Percentiles rank a stretch among this genome's conserved stretches.
These are phyloP conservation scores for Lecanoromycetidae sp. DNA, from an alignment of 2,329 filamentous ascomycete species.

Conservation along the genomic window DNA sequence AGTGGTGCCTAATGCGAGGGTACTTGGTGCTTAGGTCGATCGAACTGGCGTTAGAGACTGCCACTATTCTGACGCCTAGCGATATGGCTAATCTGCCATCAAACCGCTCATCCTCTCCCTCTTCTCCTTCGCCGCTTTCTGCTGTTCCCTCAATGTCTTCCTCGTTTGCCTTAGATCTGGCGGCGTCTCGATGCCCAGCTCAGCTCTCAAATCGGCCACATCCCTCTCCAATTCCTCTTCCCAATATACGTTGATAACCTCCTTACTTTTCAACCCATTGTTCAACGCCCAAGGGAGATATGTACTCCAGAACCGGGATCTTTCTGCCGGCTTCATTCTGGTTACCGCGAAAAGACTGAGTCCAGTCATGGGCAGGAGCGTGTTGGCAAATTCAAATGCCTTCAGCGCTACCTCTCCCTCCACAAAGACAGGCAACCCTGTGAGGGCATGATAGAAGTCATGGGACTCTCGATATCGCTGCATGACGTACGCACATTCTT, in stretches of 20 bases:
- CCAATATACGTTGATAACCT: constrained; percentile 96
- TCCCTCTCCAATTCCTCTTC: constrained; percentile 83
- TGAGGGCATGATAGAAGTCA: constrained; percentile 94
- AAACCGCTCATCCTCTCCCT: background rate
- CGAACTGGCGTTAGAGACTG: too few relatives aligned
- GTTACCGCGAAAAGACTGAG: constrained; percentile 64
- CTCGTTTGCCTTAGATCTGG: constrained; percentile 73
- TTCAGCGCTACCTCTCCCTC: constrained; percentile 97
- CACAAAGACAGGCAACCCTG: constrained; percentile 77
- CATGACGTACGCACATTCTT: constrained; percentile 96
- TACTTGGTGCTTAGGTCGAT: too few relatives aligned
- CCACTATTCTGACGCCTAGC: too few relatives aligned
- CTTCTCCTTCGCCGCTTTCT: constrained; percentile 48
- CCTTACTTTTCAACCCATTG: constrained; percentile 64
- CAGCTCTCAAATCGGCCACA: constrained; percentile 58
- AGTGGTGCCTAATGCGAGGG: too few relatives aligned
- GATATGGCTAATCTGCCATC: background rate
- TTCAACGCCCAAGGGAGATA: constrained; percentile 85
- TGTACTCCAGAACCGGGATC: constrained; percentile 54
- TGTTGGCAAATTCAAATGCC: constrained; percentile 94
- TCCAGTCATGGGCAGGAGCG: constrained; percentile 86
- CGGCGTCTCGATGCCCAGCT: constrained; percentile 76
- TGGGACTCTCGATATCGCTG: constrained; percentile 95
- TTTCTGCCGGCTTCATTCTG: constrained; percentile 50
- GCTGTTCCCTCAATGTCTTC: constrained; percentile 55